These are phyloP conservation scores for Paraphoma sp. DNA, from an alignment of 2,329 filamentous ascomycete genomes.

Conservation along the genomic window DNA sequence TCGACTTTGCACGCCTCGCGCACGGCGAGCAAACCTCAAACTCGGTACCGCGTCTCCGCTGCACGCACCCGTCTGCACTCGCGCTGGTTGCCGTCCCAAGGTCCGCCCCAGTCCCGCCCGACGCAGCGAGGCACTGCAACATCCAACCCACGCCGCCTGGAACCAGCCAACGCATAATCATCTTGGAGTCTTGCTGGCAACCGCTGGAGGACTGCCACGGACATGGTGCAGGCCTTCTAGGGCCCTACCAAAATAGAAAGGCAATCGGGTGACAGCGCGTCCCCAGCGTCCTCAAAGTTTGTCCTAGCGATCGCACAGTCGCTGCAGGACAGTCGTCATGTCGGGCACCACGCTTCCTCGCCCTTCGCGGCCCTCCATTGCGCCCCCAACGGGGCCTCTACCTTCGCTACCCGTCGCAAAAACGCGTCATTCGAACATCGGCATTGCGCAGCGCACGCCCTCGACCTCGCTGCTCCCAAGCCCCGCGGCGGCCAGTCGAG, in stretches of 20 bases:
- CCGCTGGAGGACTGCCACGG: constrained; percentile 16
- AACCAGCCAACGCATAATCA: constrained; percentile 7
- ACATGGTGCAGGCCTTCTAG: constrained; percentile 37
- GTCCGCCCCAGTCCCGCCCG: constrained; percentile 20
- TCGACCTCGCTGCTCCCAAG: constrained; percentile 38
- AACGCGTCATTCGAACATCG: constrained; percentile 64
- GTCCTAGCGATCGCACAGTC: background rate
- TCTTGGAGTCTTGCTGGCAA: constrained; percentile 2
- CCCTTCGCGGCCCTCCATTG: constrained; percentile 65
- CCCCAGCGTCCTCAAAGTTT: constrained; percentile 3
- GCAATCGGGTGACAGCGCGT: constrained; percentile 18
- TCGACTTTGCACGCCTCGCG: background rate
- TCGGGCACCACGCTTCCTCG: constrained; percentile 70
- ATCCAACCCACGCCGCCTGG: constrained; percentile 13
- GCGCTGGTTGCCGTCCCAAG: constrained; percentile 16
- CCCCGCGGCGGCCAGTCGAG: constrained; percentile 28
- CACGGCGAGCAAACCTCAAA: constrained; percentile 7
- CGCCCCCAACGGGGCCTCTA: constrained; percentile 73
- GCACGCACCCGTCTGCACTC: constrained; percentile 9
- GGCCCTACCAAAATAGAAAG: constrained; percentile 13
- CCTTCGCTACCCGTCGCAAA: constrained; percentile 78
- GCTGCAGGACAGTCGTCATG: constrained; percentile 28
- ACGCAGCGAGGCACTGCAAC: constrained; percentile 12
- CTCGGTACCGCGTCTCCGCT: constrained; percentile 9
- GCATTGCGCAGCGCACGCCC: constrained; percentile 33